Evolutionary conservation across 148 eudicot species (phyloP), one percentile per base, ranked within the genome.

Genomic region (Chenopodium suecicum): DNA sequence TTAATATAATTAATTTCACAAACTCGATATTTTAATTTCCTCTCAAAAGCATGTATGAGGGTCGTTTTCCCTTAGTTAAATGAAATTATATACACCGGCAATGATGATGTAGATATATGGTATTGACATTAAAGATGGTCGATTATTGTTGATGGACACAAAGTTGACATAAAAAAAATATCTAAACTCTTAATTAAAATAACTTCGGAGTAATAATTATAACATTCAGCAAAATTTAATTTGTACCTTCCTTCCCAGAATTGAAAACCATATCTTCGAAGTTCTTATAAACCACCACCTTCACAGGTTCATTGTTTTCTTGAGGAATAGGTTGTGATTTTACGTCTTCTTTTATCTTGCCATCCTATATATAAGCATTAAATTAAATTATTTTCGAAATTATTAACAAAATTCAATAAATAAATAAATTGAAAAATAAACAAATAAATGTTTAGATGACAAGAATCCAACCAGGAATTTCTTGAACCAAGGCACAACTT

Each of bases 401-500:
- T 4, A 31, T 14, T 4, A 31, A 32, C 32, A 5, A 31, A 12
- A 8, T 4, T 69, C 2, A 0, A 31, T 31, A 34, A 34, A 34
- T 34, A 34, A 34, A 34, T 34, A 34, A 3, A 34, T 34, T 34
- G 37, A 34, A 34, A 29, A 16, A 14, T 27, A 68, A 29, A 63
- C 8, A 19, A 16, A 0, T 63, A 63, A 63, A 16, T 63, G 9
- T 19, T 19, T 29, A 29, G 44, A n/a, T 13, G 6, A 68, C 7
- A 68, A 68, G 14, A 63, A 22, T 11, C 12, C 27, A 78, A 88
- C 88, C 86, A 88, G 23, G 85, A 81, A 84, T 11, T 79, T 64
- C 83, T 86, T 88, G 85, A 88, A 83, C 88, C 87, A 88, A 19
- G 79, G 74, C 14, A 79, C 90, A 37, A 88, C 37, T 80, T 86